Evolutionary conservation across 2,329 filamentous ascomycete genomes (phyloP).

Genomic region (Paecilomyces variotii): DNA sequence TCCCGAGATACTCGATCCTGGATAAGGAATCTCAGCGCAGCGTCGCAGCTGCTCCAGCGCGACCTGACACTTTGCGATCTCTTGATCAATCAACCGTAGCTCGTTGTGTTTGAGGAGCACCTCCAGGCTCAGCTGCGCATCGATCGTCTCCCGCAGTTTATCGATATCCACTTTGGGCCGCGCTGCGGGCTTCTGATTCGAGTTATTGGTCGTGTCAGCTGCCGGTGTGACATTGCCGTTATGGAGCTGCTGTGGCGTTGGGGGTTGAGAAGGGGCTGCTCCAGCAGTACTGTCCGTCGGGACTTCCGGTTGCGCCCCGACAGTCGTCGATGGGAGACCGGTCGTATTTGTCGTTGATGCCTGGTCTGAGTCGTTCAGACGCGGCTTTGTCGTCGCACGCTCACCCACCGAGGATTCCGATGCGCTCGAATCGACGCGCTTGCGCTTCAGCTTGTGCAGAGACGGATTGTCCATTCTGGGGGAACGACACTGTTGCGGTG

Average conservation of each 20-base stretch:
- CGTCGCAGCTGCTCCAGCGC: slow-evolving; percentile 89
- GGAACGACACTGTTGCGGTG: slow-evolving; percentile 25
- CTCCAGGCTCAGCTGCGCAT: slow-evolving; percentile 82
- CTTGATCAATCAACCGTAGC: slow-evolving; percentile 86
- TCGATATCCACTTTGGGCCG: slow-evolving; percentile 27
- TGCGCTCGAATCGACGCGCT: slow-evolving; percentile 45
- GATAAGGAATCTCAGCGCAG: slow-evolving; percentile 87
- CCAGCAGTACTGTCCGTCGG: neutral
- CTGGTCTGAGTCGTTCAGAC: slow-evolving; percentile 20
- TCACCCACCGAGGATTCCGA: slow-evolving; percentile 19
- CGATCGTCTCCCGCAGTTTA: slow-evolving; percentile 62
- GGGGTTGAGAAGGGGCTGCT: neutral
- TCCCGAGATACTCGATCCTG: slow-evolving; percentile 52
- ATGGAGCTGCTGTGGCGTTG: neutral
- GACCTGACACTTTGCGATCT: slow-evolving; percentile 89
- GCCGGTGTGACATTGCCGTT: slow-evolving; percentile 2
- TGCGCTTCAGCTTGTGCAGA: slow-evolving; percentile 50
- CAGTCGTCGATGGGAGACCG: neutral
- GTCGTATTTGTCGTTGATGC: slow-evolving; percentile 11
- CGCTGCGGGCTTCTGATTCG: slow-evolving; percentile 11
- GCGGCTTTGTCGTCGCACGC: slow-evolving; percentile 22
- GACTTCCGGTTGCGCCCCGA: neutral
- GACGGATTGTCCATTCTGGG: slow-evolving; percentile 20
- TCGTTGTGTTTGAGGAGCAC: slow-evolving; percentile 93
- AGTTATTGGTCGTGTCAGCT: slow-evolving; percentile 5